phyloP scores from a whole-genome alignment of 2,329 filamentous ascomycete genomes.

The Penicillium sp. region DNA sequence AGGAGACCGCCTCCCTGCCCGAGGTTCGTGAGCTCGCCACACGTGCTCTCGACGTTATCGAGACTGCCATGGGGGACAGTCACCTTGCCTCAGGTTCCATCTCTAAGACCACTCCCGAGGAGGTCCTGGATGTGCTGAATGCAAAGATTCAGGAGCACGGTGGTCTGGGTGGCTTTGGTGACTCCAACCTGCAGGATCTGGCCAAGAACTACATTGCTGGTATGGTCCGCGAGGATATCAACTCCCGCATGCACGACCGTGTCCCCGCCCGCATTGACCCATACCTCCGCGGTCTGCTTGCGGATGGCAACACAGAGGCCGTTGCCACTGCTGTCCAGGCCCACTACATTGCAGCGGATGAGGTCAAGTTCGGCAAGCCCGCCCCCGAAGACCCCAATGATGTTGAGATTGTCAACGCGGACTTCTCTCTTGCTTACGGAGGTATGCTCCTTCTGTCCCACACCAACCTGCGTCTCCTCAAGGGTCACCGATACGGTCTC shows the following conservation, averaged over 20 bases:
- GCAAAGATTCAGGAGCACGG: constrained; percentile 70
- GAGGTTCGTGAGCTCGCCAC: constrained; percentile 90
- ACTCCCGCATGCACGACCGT: constrained; percentile 73
- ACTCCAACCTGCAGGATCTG: constrained; percentile 60
- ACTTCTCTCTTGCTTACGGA: constrained; percentile 96
- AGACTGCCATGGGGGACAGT: constrained; percentile 81
- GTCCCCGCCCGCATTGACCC: constrained; percentile 67
- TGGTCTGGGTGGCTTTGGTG: constrained; percentile 62
- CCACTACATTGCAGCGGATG: constrained; percentile 78
- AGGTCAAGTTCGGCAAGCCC: constrained; percentile 80
- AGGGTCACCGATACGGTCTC: constrained; percentile 95
- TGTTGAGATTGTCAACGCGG: constrained; percentile 92
- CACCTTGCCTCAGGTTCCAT: constrained; percentile 56
- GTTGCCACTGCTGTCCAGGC: constrained; percentile 73
- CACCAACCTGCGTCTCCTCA: constrained; percentile 89
- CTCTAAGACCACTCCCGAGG: constrained; percentile 63
- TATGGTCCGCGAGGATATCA: constrained; percentile 85
- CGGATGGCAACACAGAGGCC: constrained; percentile 59
- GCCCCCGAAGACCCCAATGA: constrained; percentile 88
- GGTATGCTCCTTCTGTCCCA: constrained; percentile 96
- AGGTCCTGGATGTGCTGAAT: constrained; percentile 73
- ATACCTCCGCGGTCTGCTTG: constrained; percentile 71
- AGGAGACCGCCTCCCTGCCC: constrained; percentile 83
- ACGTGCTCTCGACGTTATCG: constrained; percentile 79
- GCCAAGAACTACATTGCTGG: constrained; percentile 72